Base-by-base conservation (phyloP, 2,329 filamentous ascomycete species). In the Aspergillus amoenus region DNA sequence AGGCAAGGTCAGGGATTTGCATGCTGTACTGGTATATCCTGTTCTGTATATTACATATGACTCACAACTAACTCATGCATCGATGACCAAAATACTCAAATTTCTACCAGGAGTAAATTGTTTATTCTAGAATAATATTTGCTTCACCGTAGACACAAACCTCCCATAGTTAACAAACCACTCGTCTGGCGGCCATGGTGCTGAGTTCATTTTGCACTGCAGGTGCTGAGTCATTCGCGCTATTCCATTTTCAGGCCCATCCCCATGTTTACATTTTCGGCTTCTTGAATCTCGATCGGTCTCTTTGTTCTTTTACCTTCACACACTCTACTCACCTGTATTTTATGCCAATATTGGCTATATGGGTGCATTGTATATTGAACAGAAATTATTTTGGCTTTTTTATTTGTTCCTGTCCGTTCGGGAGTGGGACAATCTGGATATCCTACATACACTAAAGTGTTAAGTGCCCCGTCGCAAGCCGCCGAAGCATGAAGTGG, bases 1-100 rank as follows among this genome's bases (percentile, higher is more conserved):
- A 57, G 55, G 55, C 50, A 66, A 67, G 61, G 64, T 62, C 63
- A 58, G 61, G 60, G 60, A 63, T 66, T 67, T 66, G 61, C 66
- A 69, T 65, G 68, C 62, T 67, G 60, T 66, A 58, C 59, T 58
- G 52, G 27, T 53, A 45, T 61, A 59, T 61, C 30, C 46, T 39
- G 53, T 30, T 60, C 54, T 60, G 50, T 71, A 64, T 70, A 69
- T 63, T 66, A 66, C 67, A 68, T 68, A 65, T 67, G 64, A 64
- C 57, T 58, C 59, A 54, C 44, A 57, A 52, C 15, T 60, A 59
- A 65, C 59, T 66, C 58, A 63, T 66, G 68, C 66, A 68, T 66
- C 60, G 56, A 63, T 55, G 52, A 55, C 34, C 32, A 42, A 63
- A 59, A 64, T 54, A 42, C 37, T 50, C 46, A 54, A 50, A 53